Conservation (phyloP, 1,139 yeast species). For the Pichia sp. region DNA sequence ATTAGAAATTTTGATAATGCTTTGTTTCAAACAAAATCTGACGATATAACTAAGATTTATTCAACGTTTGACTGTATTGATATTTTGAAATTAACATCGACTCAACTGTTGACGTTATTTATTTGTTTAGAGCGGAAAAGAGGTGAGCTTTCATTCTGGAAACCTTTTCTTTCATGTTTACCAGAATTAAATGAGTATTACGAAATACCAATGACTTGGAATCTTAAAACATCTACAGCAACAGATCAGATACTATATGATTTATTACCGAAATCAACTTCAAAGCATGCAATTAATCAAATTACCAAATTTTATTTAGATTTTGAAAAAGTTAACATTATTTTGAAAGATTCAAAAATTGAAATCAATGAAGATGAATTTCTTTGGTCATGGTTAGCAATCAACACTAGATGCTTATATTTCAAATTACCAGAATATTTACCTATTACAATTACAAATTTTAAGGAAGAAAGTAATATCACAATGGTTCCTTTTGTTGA, state of each 20-base stretch:
- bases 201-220: slow-evolving; percentile 51
- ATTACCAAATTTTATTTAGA: slow-evolving; percentile 36
- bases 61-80: slow-evolving; percentile 28
- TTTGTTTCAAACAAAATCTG: neutral
- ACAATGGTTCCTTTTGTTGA: slow-evolving; percentile 92
- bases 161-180: slow-evolving; percentile 53
- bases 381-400: slow-evolving; percentile 75
- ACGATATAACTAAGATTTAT: slow-evolving; percentile 29
- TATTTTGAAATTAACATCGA: slow-evolving; percentile 36
- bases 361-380: slow-evolving; percentile 29
- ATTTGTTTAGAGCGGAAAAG: slow-evolving; percentile 42
- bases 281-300: slow-evolving; percentile 35
- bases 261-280: slow-evolving; percentile 37
- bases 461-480: slow-evolving; percentile 52
- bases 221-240: neutral
- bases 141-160: slow-evolving; percentile 46
- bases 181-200: slow-evolving; percentile 48
- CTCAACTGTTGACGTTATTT: slow-evolving; percentile 45
- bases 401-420: slow-evolving; percentile 86
- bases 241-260: slow-evolving; percentile 23
- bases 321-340: slow-evolving; percentile 26
- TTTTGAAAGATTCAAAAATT: slow-evolving; percentile 19
- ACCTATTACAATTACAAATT: slow-evolving; percentile 6
- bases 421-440: slow-evolving; percentile 53
- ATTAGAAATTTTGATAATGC: slow-evolving; percentile 1